Percentiles rank a stretch among this genome's conserved stretches.
Evolutionary conservation across 1,139 yeast species (phyloP).

Genomic region (Debaryomyces sp.): DNA sequence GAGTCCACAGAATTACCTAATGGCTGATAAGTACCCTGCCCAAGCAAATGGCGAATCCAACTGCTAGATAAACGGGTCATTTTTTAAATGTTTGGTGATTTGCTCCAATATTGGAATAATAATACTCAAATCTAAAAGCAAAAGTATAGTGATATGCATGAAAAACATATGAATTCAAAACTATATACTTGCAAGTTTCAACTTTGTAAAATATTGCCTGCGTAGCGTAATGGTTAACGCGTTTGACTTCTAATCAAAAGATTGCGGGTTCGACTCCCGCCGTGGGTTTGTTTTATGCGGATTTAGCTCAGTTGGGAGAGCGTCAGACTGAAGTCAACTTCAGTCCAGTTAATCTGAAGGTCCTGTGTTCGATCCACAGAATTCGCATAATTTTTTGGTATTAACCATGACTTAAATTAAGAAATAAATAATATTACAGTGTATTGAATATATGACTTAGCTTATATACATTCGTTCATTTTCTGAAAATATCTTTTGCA

Average conservation of each 20-base stretch:
- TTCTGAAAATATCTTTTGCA: slow-evolving; percentile 20
- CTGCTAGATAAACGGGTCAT: neutral
- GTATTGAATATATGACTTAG: neutral
- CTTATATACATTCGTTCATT: slow-evolving; percentile 1
- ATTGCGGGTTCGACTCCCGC: slow-evolving; percentile 39
- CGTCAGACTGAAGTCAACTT: slow-evolving; percentile 75
- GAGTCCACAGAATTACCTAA: neutral
- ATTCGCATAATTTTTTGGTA: slow-evolving; percentile 39
- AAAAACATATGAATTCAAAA: neutral
- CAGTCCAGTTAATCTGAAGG: slow-evolving; percentile 62
- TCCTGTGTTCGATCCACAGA: slow-evolving; percentile 62
- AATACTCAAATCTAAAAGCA: neutral
- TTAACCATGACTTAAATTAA: too few relatives aligned
- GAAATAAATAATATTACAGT: neutral
- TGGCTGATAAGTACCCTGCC: slow-evolving; percentile 4
- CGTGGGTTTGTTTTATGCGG: slow-evolving; percentile 24
- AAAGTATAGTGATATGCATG: neutral
- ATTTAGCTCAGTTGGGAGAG: slow-evolving; percentile 88
- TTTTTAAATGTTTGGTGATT: neutral
- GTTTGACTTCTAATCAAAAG: slow-evolving; percentile 36
- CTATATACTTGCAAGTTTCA: neutral
- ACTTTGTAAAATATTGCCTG: slow-evolving; percentile 17
- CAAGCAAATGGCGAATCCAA: slow-evolving; percentile 8
- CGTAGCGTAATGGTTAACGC: slow-evolving; percentile 36
- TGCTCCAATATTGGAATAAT: neutral